A percentile compares a stretch with the other conserved stretches of the same genome.
phyloP scores from a whole-genome alignment of 345 rosid species.

The Brassica incana region DNA sequence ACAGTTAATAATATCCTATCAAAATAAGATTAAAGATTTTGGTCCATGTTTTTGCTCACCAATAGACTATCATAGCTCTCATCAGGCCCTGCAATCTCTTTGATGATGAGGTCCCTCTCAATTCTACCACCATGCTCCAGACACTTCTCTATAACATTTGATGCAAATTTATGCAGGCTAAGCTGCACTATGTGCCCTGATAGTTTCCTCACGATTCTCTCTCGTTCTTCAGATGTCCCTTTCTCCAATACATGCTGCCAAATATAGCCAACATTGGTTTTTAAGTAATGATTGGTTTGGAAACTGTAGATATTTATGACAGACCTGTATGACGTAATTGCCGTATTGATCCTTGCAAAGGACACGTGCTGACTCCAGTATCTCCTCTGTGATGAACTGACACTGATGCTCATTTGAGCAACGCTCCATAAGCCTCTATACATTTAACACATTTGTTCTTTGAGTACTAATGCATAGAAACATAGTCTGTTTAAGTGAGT shows the following conservation, averaged over 20 bases:
- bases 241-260: conserved; percentile 65
- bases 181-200: conserved; percentile 58
- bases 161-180: conserved; percentile 74
- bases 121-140: conserved; percentile 52
- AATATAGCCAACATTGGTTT: conserved; percentile 11
- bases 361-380: conserved; percentile 54
- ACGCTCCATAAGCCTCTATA: conserved; percentile 69
- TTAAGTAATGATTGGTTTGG: background rate
- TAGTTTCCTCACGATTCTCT: conserved; percentile 54
- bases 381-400: conserved; percentile 60
- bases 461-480: too few relatives aligned
- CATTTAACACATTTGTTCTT: background rate
- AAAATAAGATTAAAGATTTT: background rate
- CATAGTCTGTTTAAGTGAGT: background rate
- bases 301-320: background rate
- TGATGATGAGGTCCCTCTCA: conserved; percentile 56
- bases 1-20: conserved; percentile 14
- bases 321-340: conserved; percentile 72
- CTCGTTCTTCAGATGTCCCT: conserved; percentile 56
- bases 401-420: conserved; percentile 55
- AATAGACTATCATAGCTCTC: conserved; percentile 58
- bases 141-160: conserved; percentile 74
- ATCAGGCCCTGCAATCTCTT: conserved; percentile 54
- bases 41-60: conserved; percentile 43
- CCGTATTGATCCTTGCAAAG: conserved; percentile 82